These are phyloP conservation scores for Chlamydomonas sp. DNA, from an alignment of 139 green algal genomes.

Conservation along the genomic window DNA sequence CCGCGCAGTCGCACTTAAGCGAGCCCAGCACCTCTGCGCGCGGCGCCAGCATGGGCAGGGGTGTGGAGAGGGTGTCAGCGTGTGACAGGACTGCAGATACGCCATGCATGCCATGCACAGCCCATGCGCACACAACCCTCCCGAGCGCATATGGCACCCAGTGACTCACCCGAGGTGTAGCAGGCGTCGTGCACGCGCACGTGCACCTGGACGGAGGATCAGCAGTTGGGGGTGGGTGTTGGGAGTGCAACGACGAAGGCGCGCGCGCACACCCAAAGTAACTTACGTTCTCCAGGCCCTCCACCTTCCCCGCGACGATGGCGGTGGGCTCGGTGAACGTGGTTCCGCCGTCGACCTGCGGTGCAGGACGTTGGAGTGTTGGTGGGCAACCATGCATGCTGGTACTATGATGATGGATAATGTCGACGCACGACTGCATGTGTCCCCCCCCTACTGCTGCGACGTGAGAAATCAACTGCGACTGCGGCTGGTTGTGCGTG, in stretches of 20 bases:
- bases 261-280: too few species aligned
- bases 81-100: not conserved
- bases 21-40: conserved; percentile 82
- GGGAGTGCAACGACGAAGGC: not conserved
- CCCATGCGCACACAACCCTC: too few species aligned
- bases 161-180: conserved; percentile 74
- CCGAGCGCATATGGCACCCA: too few species aligned
- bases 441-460: too few species aligned
- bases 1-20: conserved; percentile 90
- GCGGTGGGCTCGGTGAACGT: conserved; percentile 78
- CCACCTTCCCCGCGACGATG: conserved; percentile 74
- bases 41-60: too few species aligned
- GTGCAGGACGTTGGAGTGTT: too few species aligned
- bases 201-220: conserved; percentile 47
- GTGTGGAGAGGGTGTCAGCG: not conserved
- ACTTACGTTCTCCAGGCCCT: conserved; percentile 61
- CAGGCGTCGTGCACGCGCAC: conserved; percentile 91
- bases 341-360: conserved; percentile 63
- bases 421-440: too few species aligned
- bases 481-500: too few species aligned
- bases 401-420: too few species aligned
- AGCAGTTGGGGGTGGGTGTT: not conserved
- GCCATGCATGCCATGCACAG: too few species aligned
- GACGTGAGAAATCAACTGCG: too few species aligned
- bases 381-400: too few species aligned